Base-by-base conservation (phyloP, 108 stramenopile genomes). In the Mediolabrus comicus region DNA sequence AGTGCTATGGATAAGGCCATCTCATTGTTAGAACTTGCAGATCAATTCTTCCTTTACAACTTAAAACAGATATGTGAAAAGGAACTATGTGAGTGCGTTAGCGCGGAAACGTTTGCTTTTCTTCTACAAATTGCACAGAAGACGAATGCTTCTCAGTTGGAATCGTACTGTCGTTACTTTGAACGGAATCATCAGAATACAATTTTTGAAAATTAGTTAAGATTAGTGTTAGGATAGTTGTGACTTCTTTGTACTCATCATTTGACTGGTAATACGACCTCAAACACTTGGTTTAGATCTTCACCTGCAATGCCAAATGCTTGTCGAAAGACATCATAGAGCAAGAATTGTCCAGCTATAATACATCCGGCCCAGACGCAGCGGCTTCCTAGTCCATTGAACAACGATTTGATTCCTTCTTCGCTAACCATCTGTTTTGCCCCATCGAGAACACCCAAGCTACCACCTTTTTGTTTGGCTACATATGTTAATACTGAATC, bases 41-140 rank as follows among this genome's bases (percentile, higher is more conserved):
- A 98, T 71, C 89, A 94, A 62, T 96, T 92, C 84, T 92, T 95
- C 62, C 71, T 98, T 71, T 92, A 96, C 69, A 80, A 94, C 72
- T 72, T 98, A 62, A 98, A 96, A 55, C 86, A 95, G 73, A 72
- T 87, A 24, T 91, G 94, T 62, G 97, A 98, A 59, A 80, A 65
- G 12, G 43, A 78, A 31, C 60, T 98, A 28, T 83, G 83, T 64
- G 65, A 79, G 22, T 72, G 72, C 32, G 86, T 96, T 12, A 88
- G 77, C 58, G 80, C 61, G 0, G 93, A 94, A 0, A 93, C 92
- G 2, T 84, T 80, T 53, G 80, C 91, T 11, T 89, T 81, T 43
- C 71, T 97, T 46, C 54, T 88, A 55, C 81, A 87, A 41, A 67
- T 94, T 24, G 86, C 94, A 14, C 85, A 90, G 53, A 87, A 94